Evolutionary conservation across 768 basidiomycete species (phyloP).

Genomic region (Leucosporidium yakuticum): DNA sequence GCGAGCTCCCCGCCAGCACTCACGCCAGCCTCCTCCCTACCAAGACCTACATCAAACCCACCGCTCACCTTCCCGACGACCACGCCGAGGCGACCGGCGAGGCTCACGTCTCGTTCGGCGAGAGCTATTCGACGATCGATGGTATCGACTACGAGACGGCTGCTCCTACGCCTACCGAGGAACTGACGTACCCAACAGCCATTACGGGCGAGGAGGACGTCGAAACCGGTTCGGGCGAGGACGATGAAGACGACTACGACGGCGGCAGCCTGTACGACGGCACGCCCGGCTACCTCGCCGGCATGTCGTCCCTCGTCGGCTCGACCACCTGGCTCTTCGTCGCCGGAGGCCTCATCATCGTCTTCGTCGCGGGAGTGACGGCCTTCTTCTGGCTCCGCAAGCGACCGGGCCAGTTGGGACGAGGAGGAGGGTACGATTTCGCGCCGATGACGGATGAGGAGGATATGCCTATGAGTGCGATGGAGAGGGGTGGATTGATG

Average conservation of each 20-base stretch:
- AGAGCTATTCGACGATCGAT: conserved; percentile 74
- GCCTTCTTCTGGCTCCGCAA: conserved; percentile 76
- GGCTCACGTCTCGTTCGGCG: conserved; percentile 60
- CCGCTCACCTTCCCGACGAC: conserved; percentile 76
- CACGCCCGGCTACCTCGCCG: conserved; percentile 59
- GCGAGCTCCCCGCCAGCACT: neutral
- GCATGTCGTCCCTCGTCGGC: conserved; percentile 64
- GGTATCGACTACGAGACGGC: conserved; percentile 8
- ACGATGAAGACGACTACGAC: conserved; percentile 12
- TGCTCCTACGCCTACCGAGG: neutral
- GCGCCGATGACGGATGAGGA: conserved; percentile 48
- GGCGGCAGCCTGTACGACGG: conserved; percentile 36
- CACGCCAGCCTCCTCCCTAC: conserved; percentile 41
- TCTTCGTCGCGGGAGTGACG: conserved; percentile 65
- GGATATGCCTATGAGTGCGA: conserved; percentile 71
- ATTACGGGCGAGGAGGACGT: conserved; percentile 48
- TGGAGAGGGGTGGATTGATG: conserved; percentile 48
- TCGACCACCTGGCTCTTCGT: conserved; percentile 85
- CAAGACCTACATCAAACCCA: conserved; percentile 74
- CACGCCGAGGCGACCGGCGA: conserved; percentile 75
- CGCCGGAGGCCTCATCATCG: conserved; percentile 66
- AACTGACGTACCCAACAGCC: conserved; percentile 41
- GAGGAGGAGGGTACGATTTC: conserved; percentile 31
- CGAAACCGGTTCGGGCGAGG: conserved; percentile 37
- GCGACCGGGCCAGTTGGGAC: conserved; percentile 26